Percentiles rank a stretch among this genome's conserved stretches.
These are phyloP conservation scores for Lodderomyces parapsilosis DNA, from an alignment of 1,139 yeast genomes.

Conservation along the genomic window DNA sequence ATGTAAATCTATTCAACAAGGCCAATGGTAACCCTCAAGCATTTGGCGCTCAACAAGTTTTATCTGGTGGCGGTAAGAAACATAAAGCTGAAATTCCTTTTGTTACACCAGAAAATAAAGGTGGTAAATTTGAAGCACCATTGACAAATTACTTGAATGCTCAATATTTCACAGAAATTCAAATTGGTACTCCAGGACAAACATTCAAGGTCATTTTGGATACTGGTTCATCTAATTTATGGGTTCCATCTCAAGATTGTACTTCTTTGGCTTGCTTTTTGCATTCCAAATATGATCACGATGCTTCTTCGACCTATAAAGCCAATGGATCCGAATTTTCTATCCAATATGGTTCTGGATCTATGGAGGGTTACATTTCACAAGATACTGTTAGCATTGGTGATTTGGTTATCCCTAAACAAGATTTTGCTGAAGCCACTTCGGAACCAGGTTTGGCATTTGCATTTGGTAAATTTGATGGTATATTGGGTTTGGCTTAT, in stretches of 20 bases:
- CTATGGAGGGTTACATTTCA: conserved; percentile 87
- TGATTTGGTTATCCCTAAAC: conserved; percentile 78
- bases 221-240: conserved; percentile 93
- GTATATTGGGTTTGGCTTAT: conserved; percentile 92
- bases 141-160: conserved; percentile 91
- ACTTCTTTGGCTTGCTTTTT: conserved; percentile 91
- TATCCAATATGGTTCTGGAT: conserved; percentile 90
- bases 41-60: conserved; percentile 17
- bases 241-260: conserved; percentile 93
- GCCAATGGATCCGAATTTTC: conserved; percentile 82
- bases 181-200: conserved; percentile 91
- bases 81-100: conserved; percentile 46
- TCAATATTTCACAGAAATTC: conserved; percentile 88
- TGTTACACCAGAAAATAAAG: conserved; percentile 25
- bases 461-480: conserved; percentile 98
- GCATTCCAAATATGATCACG: conserved; percentile 87
- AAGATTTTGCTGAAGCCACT: conserved; percentile 96
- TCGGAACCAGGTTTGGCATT: conserved; percentile 96
- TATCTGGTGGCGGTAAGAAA: conserved; percentile 4
- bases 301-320: conserved; percentile 73
- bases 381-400: conserved; percentile 80
- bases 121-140: conserved; percentile 62
- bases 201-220: conserved; percentile 86
- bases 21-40: conserved; percentile 26
- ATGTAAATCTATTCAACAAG: conserved; percentile 54